These are phyloP conservation scores for Ceratobasidium sp. DNA, from an alignment of 1,284 basidiomycete species.

Conservation along the genomic window DNA sequence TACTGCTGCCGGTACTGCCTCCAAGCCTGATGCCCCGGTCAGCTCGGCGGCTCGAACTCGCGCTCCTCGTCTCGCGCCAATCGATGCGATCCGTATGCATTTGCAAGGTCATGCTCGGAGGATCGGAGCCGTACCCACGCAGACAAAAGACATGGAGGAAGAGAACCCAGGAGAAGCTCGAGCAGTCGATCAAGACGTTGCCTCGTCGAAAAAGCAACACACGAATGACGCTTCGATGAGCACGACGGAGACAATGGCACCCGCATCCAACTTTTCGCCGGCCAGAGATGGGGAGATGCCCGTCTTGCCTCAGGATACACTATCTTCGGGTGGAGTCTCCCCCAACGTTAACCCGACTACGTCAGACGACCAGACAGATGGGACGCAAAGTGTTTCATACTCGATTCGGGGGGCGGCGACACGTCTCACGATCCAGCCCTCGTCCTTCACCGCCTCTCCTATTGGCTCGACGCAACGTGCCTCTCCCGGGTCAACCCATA, in stretches of 20 bases:
- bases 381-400: conserved; percentile 22
- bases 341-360: neutral
- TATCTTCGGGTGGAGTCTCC: neutral
- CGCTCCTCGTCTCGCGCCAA: conserved; percentile 8
- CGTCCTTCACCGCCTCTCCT: conserved; percentile 16
- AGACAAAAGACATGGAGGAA: neutral
- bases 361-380: neutral
- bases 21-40: neutral
- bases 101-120: conserved; percentile 26
- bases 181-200: neutral
- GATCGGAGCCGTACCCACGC: neutral
- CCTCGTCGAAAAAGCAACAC: conserved; percentile 4
- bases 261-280: neutral
- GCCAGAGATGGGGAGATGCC: neutral
- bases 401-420: conserved; percentile 35
- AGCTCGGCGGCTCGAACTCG: neutral
- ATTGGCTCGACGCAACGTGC: conserved; percentile 41
- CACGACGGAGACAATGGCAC: neutral
- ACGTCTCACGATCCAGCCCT: conserved; percentile 25
- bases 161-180: neutral
- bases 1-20: neutral
- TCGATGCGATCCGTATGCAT: conserved; percentile 34
- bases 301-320: neutral
- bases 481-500: conserved; percentile 9
- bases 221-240: neutral